Evolutionary conservation across 306 rosid species (phyloP), one percentile per base, ranked within the genome.

Genomic region (Ochetophila trinervis): DNA sequence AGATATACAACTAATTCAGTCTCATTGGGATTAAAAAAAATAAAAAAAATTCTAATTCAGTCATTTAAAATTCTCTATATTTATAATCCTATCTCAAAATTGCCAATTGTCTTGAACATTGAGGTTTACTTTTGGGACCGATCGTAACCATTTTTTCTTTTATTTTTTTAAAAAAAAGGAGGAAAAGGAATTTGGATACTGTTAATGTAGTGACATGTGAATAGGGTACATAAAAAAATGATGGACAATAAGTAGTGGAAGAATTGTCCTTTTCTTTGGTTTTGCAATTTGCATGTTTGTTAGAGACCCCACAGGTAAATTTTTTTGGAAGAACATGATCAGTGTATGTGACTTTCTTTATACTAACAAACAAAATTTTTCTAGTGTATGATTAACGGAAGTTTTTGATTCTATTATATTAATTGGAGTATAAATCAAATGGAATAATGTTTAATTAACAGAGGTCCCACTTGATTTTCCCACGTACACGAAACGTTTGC

Each of bases 241-340:
- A 76, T 72, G 78, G 78, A 58, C 65, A 71, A 52, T 63, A 73
- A 68, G 62, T 50, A 76, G 83, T 71, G 74, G 76, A 54, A 69
- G 63, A 78, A 74, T 85, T 74, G 83, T 82, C 83, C 66, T 68
- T 53, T 57, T 74, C 48, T 60, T 60, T 48, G 67, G 62, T 9
- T 40, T 40, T 21, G 53, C n/a, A n/a, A n/a, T 60, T 65, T 64
- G 49, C 62, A 57, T 69, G 69, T 61, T 53, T 48, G 51, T 42
- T n/a, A 9, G 53, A 61, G 79, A 84, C 88, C 82, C 88, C 66
- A 53, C 80, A 69, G 61, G 9, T 56, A n/a, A 56, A 54, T 45
- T 17, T 62, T 73, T 62, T 73, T 83, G 72, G 77, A 70, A 34
- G 59, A 74, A 50, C 51, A 70, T 16, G 71, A 23, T 50, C 35